Percentiles rank a stretch among this genome's conserved stretches.
Evolutionary conservation across 441 rosid species (phyloP).

Genomic region (Daphne laureola): DNA sequence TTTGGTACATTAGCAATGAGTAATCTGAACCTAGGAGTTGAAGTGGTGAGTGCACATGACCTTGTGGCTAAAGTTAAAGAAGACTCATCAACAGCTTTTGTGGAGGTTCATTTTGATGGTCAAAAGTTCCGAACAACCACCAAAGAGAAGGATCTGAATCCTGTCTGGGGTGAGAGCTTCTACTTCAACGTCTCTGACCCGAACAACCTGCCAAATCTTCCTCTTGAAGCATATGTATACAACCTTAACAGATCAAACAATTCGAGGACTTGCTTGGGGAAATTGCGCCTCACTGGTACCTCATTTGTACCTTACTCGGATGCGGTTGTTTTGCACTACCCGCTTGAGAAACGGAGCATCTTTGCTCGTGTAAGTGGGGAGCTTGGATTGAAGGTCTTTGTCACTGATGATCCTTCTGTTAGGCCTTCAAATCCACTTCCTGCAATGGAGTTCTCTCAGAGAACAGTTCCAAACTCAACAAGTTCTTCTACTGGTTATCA

Average conservation of each 20-base stretch:
- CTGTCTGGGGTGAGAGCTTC: slow-evolving; percentile 84
- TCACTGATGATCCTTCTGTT: slow-evolving; percentile 54
- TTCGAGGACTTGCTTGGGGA: slow-evolving; percentile 57
- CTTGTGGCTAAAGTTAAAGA: slow-evolving; percentile 61
- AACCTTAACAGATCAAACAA: slow-evolving; percentile 31
- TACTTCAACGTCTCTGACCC: slow-evolving; percentile 79
- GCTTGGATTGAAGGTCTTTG: slow-evolving; percentile 69
- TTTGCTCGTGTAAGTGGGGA: slow-evolving; percentile 68
- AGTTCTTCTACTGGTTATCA: slow-evolving; percentile 18
- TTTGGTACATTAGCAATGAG: slow-evolving; percentile 31
- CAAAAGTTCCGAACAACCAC: slow-evolving; percentile 62
- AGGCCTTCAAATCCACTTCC: slow-evolving; percentile 46
- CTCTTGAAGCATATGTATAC: slow-evolving; percentile 62
- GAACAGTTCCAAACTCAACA: slow-evolving; percentile 20
- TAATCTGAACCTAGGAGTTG: slow-evolving; percentile 78
- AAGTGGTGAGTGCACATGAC: slow-evolving; percentile 71
- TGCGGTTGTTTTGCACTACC: slow-evolving; percentile 72
- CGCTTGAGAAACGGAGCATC: slow-evolving; percentile 60
- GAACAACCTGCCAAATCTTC: slow-evolving; percentile 37
- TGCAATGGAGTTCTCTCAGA: slow-evolving; percentile 39
- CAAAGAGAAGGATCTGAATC: slow-evolving; percentile 62
- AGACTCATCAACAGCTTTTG: slow-evolving; percentile 54
- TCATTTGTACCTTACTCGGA: slow-evolving; percentile 72
- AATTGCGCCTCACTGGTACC: slow-evolving; percentile 63
- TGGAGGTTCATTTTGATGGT: slow-evolving; percentile 76